Base-by-base conservation (phyloP, 2,329 filamentous ascomycete genomes). In the Colletotrichum sp. region DNA sequence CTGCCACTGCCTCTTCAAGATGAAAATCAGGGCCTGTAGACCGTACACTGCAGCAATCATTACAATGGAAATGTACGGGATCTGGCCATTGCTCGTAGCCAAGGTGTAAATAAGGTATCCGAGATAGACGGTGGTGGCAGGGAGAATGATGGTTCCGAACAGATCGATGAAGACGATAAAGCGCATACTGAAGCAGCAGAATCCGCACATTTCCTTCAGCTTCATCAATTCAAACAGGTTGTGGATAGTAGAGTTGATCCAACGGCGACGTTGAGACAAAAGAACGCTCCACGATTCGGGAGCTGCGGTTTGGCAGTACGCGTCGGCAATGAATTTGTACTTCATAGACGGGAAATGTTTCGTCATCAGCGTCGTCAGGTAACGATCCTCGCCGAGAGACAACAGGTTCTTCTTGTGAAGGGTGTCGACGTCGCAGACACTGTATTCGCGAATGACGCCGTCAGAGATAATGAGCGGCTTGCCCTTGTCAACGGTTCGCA, bases 191-290 rank as follows among this genome's bases (percentile, higher is more conserved):
- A 98, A 98, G 86, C 94, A 98, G 86, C 97, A 99, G 91, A 99
- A 99, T 78, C 97, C 97, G 81, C 97, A 99, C 84, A 99, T 93
- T 80, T 99, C 95, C 83, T 96, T 93, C 61, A 99, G 89, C 79
- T 93, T 93, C 82, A 98, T 93, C 80, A 99, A 87, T 83, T 99
- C 97, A 31, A 93, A 94, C 81, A 99, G 84, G 82, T 99, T 99
- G 88, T 99, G 97, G 75, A 99, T 93, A 12, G 97, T 99, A 2
- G 97, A 98, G 86, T 99, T 99, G 84, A 99, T 99, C 97, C 97
- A 99, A 82, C 97, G 94, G 87, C 97, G 95, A 89, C 97, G 93
- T 83, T 99, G 97, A n/a, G 97, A 99, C 36, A 99, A 88, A 78
- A 99, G 86, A 79, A 99, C 95, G 80, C 93, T 94, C 95, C 96